Base-by-base conservation (phyloP, 176 grass and related monocot species). In the Triticum timopheevii region DNA sequence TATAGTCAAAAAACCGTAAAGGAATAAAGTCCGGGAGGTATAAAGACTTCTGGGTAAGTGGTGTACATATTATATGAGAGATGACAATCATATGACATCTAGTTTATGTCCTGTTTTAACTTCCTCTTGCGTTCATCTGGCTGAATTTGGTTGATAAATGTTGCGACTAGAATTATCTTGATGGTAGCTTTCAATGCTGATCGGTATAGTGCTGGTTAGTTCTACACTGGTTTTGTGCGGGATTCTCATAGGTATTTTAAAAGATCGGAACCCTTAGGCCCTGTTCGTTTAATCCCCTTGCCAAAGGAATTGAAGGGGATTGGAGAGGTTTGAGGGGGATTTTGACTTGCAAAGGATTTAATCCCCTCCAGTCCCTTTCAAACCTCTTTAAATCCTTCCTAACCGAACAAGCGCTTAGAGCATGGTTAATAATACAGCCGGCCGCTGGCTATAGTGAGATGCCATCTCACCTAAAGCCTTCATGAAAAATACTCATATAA, bases 11-110 rank as follows among this genome's bases (percentile, higher is more conserved):
- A 84, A 86, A 64, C 27, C 61, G 24, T 86, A 13, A 85, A 85
- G 82, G 63, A 91, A 90, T 85, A 86, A 86, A 35, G n/a, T 4
- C 49, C 8, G 13, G 50, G 50, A 71, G 73, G 63, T 85, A 90
- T 81, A 73, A 25, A 45, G 70, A 81, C 82, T 81, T 13, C 62
- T 78, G 40, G 40, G 70, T 86, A 81, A 89, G 77, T 68, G 73
- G 30, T 90, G 89, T 90, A 90, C 52, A 90, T 83, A 87, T 58
- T 76, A 67, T 80, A 87, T 76, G 79, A 58, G 44, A 74, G n/a
- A 67, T 85, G 10, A 86, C 68, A 69, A 79, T 58, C 31, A 78
- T 79, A 69, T 79, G 75, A 22, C 63, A 77, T 20, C 13, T 85
- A 67, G 73, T 13, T 77, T 67, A 11, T 47, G 20, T 31, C 73